A percentile compares a stretch with the other conserved stretches of the same genome.
Conservation (phyloP, 805 yeast species). For the Blastobotrys mokoenaii region DNA sequence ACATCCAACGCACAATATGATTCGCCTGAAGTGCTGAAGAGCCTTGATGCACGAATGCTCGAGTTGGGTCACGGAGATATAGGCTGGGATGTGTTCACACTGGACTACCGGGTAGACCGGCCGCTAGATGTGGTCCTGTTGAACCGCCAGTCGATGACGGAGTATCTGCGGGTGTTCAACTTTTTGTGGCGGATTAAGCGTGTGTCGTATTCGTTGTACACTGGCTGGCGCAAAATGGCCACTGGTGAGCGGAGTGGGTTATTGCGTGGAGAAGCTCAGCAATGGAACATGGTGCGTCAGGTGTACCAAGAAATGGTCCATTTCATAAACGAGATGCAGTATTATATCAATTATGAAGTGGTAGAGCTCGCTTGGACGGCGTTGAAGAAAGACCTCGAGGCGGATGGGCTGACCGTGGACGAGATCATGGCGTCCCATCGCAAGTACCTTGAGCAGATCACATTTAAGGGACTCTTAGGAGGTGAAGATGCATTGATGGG, state of each 20-base stretch:
- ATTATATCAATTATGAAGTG: slow-evolving; percentile 30
- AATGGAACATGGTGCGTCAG: slow-evolving; percentile 22
- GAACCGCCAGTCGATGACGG: slow-evolving; percentile 35
- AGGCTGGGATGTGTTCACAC: slow-evolving; percentile 91
- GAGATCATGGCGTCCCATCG: slow-evolving; percentile 28
- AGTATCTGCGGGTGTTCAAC: slow-evolving; percentile 72
- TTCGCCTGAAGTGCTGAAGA: slow-evolving; percentile 34
- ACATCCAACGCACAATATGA: slow-evolving; percentile 28
- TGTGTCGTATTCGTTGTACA: slow-evolving; percentile 43
- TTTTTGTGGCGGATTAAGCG: slow-evolving; percentile 75
- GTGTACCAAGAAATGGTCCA: slow-evolving; percentile 26
- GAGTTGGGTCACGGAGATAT: slow-evolving; percentile 62
- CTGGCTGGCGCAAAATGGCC: slow-evolving; percentile 37
- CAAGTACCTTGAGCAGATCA: slow-evolving; percentile 24
- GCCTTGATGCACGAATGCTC: slow-evolving; percentile 76
- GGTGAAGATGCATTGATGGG: slow-evolving; percentile 21
- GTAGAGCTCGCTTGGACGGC: slow-evolving; percentile 32
- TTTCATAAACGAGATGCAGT: slow-evolving; percentile 29
- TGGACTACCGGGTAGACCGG: slow-evolving; percentile 52
- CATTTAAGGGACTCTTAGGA: slow-evolving; percentile 27
- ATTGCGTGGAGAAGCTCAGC: slow-evolving; percentile 6
- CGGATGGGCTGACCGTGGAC: slow-evolving; percentile 26
- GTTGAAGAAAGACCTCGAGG: slow-evolving; percentile 18
- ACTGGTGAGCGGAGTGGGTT: slow-evolving; percentile 21
- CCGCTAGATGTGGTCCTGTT: slow-evolving; percentile 53